phyloP scores from a whole-genome alignment of 805 yeast species.

The Starmerella sirachaensis region DNA sequence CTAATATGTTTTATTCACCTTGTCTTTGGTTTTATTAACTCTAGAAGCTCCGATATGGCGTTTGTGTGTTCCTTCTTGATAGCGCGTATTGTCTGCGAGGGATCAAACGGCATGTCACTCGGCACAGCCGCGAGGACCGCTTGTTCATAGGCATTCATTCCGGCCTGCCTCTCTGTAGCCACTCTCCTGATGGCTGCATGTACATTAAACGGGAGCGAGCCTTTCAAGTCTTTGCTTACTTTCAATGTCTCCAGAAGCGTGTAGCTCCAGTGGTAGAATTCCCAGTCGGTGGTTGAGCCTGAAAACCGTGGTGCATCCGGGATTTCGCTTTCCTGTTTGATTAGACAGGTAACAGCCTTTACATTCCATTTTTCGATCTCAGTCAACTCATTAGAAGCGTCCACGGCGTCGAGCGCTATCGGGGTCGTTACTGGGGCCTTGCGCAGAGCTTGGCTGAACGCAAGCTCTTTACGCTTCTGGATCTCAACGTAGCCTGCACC shows the following conservation, averaged over 20 bases:
- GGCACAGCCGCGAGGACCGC: not conserved
- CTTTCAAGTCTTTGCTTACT: constrained; percentile 7
- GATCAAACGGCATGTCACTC: not conserved
- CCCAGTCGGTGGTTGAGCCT: constrained; percentile 20
- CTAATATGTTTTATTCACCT: no score
- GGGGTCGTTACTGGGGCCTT: not conserved
- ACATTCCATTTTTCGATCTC: constrained; percentile 32
- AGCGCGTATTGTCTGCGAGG: not conserved
- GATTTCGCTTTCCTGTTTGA: no score
- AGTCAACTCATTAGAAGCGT: constrained; percentile 24
- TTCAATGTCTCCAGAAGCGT: constrained; percentile 24
- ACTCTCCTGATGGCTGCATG: not conserved
- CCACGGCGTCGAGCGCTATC: not conserved
- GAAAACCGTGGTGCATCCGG: constrained; percentile 1
- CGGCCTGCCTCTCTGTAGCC: not conserved
- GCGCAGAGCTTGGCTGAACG: not conserved
- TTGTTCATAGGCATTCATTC: not conserved
- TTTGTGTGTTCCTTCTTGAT: constrained; percentile 8
- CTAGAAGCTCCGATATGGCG: not conserved
- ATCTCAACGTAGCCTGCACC: constrained; percentile 8
- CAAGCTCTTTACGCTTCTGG: constrained; percentile 14
- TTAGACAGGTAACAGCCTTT: constrained; percentile 15
- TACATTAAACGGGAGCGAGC: not conserved
- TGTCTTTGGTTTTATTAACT: no score
- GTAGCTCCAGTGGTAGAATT: constrained; percentile 22